Evolutionary conservation across 805 yeast species (phyloP).

Genomic region (Cyberlindnera euphorbiae): DNA sequence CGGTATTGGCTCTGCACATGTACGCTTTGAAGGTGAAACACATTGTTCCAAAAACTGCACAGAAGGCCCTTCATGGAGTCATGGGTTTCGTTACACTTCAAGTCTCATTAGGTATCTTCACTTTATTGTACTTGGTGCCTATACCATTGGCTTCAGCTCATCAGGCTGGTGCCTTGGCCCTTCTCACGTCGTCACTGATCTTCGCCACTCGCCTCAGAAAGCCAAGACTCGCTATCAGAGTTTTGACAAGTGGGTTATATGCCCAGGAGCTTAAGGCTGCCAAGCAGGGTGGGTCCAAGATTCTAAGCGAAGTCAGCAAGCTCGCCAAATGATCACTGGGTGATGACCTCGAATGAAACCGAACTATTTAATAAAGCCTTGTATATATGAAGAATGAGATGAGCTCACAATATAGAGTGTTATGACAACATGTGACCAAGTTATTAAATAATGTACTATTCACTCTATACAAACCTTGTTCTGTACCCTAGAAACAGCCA

Average conservation of each 20-base stretch:
- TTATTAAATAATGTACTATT: too few species aligned
- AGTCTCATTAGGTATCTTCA: constrained; percentile 79
- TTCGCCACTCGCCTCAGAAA: constrained; percentile 52
- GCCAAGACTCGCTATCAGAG: constrained; percentile 45
- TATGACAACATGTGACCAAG: too few species aligned
- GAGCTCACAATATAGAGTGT: too few species aligned
- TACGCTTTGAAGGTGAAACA: constrained; percentile 53
- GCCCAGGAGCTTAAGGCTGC: constrained; percentile 25
- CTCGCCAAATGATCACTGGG: constrained; percentile 23
- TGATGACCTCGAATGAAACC: neutral
- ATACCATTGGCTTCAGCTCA: constrained; percentile 90
- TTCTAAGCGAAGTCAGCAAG: constrained; percentile 33
- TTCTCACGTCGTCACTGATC: constrained; percentile 74
- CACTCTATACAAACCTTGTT: too few species aligned
- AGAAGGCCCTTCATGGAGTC: constrained; percentile 53
- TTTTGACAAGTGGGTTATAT: constrained; percentile 31
- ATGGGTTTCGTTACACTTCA: constrained; percentile 85
- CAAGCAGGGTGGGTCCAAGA: constrained; percentile 27
- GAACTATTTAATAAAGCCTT: neutral
- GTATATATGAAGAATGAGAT: too few species aligned
- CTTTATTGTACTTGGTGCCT: constrained; percentile 86
- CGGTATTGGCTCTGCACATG: constrained; percentile 67
- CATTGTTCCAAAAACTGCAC: constrained; percentile 53
- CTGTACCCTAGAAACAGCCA: too few species aligned
- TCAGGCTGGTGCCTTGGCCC: constrained; percentile 93